These are phyloP conservation scores for Lodderomyces metapsilosis DNA, from an alignment of 1,139 yeast species.

Conservation along the genomic window DNA sequence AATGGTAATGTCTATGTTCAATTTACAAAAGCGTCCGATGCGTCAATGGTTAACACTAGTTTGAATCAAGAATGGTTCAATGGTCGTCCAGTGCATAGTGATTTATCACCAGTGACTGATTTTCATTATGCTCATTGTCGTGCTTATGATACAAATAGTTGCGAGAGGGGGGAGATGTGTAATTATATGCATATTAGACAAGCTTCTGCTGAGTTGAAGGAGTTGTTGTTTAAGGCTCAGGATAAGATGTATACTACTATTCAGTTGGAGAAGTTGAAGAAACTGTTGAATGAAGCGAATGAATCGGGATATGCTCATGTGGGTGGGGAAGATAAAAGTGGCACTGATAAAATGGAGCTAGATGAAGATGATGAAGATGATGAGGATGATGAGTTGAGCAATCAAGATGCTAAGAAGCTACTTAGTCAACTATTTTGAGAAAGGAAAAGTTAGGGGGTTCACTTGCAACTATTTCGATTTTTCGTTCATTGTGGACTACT, in stretches of 20 bases:
- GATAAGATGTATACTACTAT: slow-evolving; percentile 25
- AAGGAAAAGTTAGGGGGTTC: neutral
- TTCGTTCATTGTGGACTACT: no score
- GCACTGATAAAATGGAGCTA: neutral
- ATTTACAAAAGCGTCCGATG: slow-evolving; percentile 55
- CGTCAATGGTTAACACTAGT: slow-evolving; percentile 56
- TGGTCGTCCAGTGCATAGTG: slow-evolving; percentile 77
- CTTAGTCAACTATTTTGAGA: neutral
- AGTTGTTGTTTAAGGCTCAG: slow-evolving; percentile 39
- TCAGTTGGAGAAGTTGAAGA: slow-evolving; percentile 11
- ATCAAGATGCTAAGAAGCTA: neutral
- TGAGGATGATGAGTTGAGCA: neutral
- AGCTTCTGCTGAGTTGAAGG: slow-evolving; percentile 47
- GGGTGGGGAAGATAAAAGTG: neutral
- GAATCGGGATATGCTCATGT: neutral
- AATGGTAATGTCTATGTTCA: slow-evolving; percentile 82
- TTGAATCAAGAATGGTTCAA: slow-evolving; percentile 83
- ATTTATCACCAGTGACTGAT: slow-evolving; percentile 71
- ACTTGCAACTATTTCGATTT: no score
- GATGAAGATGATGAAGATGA: neutral
- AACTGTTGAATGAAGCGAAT: slow-evolving; percentile 4
- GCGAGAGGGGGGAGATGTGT: slow-evolving; percentile 79
- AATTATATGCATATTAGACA: slow-evolving; percentile 80
- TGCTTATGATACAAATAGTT: slow-evolving; percentile 60
- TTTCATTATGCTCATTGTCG: slow-evolving; percentile 74